A percentile compares a stretch with the other conserved stretches of the same genome.
Evolutionary conservation across 805 yeast genomes (phyloP).

Genomic region (Tetrapisispora taiwanensis): DNA sequence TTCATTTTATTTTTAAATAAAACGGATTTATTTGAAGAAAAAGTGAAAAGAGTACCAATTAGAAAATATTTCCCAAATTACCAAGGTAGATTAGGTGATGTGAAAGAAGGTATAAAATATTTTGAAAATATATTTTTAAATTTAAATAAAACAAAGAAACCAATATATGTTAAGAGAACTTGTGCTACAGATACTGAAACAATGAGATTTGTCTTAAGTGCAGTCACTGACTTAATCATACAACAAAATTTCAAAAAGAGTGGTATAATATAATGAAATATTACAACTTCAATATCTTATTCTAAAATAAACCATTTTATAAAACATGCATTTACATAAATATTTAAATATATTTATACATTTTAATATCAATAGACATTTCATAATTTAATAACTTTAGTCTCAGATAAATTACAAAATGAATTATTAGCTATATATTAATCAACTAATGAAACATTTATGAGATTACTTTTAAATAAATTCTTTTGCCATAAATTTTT

Average conservation of each 20-base stretch:
- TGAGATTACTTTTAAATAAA: no score
- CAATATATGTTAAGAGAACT: slow-evolving; percentile 85
- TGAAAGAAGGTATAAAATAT: slow-evolving; percentile 56
- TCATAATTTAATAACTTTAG: no score
- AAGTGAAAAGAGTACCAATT: slow-evolving; percentile 57
- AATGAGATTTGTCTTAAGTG: slow-evolving; percentile 83
- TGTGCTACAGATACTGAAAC: slow-evolving; percentile 90
- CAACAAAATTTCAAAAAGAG: slow-evolving; percentile 71
- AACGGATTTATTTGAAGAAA: slow-evolving; percentile 67
- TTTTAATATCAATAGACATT: no score
- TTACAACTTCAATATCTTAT: no score
- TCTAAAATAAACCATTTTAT: no score
- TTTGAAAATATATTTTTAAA: slow-evolving; percentile 59
- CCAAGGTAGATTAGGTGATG: slow-evolving; percentile 52
- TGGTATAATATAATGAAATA: slow-evolving; percentile 45
- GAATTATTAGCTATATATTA: no score
- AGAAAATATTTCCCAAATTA: slow-evolving; percentile 70
- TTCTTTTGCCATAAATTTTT: no score
- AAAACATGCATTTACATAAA: neutral
- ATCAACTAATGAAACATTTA: no score
- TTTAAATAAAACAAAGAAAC: slow-evolving; percentile 52
- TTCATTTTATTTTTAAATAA: slow-evolving; percentile 85
- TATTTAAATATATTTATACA: no score
- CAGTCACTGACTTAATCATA: slow-evolving; percentile 85
- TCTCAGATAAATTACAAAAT: no score